Base-by-base conservation (phyloP, 768 basidiomycete genomes). In the Leccinum incarnatum region DNA sequence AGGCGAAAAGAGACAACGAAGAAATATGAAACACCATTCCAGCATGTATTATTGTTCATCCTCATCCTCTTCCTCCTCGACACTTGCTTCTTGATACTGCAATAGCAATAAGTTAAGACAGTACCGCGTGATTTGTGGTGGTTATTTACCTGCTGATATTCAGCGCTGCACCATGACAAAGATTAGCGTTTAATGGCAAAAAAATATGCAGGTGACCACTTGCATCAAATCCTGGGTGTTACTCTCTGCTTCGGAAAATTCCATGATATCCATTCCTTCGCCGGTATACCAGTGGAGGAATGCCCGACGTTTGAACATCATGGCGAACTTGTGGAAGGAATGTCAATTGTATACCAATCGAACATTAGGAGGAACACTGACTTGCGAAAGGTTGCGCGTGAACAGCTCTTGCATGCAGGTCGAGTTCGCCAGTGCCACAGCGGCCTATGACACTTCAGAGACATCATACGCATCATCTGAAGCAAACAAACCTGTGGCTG, bases 261-360 rank as follows among this genome's bases (percentile, higher is more conserved):
- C 83, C 82, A 79, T 75, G 17, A 81, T 69, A 69, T 95, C 94
- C 94, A 95, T 95, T 46, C 93, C 93, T 72, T 95, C 93, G 12
- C 85, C 89, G 9, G 86, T 89, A 71, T 93, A 95, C 91, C 92
- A 94, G 70, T 95, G 92, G 57, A 95, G 73, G 80, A 91, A 96
- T 5, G 94, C 94, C 48, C 81, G 79, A 30, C 93, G 83, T 70
- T 88, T 91, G 75, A 83, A 95, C 91, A 95, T 94, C 5, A 79
- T 74, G 0, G 82, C 61, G 73, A 93, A 95, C 88, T 93, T 67
- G 42, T 27, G 9, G 48, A 49, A 12, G 19, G 37, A 5, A 57
- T 40, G 27, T 64, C 10, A 65, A 48, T 61, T 17, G 51, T 14
- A 1, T 5, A 42, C n/a, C n/a, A 19, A 32, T n/a, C n/a, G 45